These are phyloP conservation scores for Dactylellina cionopaga DNA, from an alignment of 2,329 filamentous ascomycete species.

Conservation along the genomic window DNA sequence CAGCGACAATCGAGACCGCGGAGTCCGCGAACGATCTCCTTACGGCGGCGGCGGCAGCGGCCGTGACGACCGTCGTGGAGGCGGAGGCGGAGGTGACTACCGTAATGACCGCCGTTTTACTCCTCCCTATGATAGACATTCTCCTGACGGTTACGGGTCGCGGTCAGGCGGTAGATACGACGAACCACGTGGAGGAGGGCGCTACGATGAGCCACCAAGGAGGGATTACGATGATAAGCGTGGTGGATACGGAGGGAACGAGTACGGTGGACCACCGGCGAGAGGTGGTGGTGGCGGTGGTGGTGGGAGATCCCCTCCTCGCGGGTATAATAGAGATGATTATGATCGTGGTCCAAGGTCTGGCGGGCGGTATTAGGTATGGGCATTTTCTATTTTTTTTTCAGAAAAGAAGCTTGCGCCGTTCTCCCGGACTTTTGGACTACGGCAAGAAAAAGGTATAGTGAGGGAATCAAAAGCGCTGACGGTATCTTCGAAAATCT, in stretches of 20 bases:
- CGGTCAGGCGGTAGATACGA: slow-evolving; percentile 56
- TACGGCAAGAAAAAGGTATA: too few relatives aligned
- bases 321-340: slow-evolving; percentile 51
- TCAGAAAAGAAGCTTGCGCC: not conserved
- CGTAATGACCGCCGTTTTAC: slow-evolving; percentile 53
- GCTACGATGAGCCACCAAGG: slow-evolving; percentile 50
- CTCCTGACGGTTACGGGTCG: slow-evolving; percentile 54
- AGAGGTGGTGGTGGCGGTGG: slow-evolving; percentile 48
- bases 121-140: slow-evolving; percentile 50
- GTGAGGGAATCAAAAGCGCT: too few relatives aligned
- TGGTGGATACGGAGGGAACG: slow-evolving; percentile 40
- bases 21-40: slow-evolving; percentile 55
- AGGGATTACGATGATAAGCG: slow-evolving; percentile 51
- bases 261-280: slow-evolving; percentile 54
- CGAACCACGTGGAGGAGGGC: slow-evolving; percentile 48
- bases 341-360: slow-evolving; percentile 55
- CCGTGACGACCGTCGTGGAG: slow-evolving; percentile 53
- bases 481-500: not conserved
- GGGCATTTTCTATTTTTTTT: not conserved
- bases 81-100: slow-evolving; percentile 53
- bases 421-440: too few relatives aligned
- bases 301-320: slow-evolving; percentile 39
- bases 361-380: slow-evolving; percentile 55
- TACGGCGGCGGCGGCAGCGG: slow-evolving; percentile 52
- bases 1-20: slow-evolving; percentile 55